Evolutionary conservation across 352 stramenopile genomes (phyloP), one percentile per base, ranked within the genome.

Genomic region (Globisporangium irregulare): DNA sequence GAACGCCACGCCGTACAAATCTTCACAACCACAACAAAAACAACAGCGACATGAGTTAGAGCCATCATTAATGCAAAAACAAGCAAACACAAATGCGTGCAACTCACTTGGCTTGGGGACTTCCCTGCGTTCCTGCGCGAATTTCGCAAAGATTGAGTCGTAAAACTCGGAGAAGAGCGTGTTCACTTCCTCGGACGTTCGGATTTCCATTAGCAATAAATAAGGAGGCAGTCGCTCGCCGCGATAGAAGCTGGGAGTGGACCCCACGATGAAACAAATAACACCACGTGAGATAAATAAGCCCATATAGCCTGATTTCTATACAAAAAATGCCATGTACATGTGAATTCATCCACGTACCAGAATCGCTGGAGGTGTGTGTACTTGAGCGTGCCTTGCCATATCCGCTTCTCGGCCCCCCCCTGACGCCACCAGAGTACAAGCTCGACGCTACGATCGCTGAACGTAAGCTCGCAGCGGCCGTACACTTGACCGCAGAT

Each of bases 1-100:
- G 64, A 91, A 78, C 8, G 89, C 74, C 14, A 80, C 64, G 4
- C 81, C 85, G 64, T 84, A 93, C 34, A 91, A 27, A 59, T 86
- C 82, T 93, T 38, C 7, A 36, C 41, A 38, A 38, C 9, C 7
- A 36, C 41, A 38, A 38, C 9, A 6, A 38, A 12, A 38, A 38
- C 34, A 38, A 38, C 34, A 38, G 34, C 34, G 34, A 38, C 34
- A 38, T 12, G 7, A 38, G 34, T 38, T 38, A 38, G 34, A 38
- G 7, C 34, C 34, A 38, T 38, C 6, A 38, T 12, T 38, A 38
- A 38, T 9, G 34, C 34, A 38, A 38, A 38, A 9, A 38, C 34
- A 38, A 38, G 34, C 34, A 38, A 38, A 38, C 34, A 38, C 8
- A 38, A 38, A 38, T 38, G 34, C 6, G 34, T 38, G 34, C 34